Conservation (phyloP, 805 yeast genomes). For the Nakazawaea laoshanensis region DNA sequence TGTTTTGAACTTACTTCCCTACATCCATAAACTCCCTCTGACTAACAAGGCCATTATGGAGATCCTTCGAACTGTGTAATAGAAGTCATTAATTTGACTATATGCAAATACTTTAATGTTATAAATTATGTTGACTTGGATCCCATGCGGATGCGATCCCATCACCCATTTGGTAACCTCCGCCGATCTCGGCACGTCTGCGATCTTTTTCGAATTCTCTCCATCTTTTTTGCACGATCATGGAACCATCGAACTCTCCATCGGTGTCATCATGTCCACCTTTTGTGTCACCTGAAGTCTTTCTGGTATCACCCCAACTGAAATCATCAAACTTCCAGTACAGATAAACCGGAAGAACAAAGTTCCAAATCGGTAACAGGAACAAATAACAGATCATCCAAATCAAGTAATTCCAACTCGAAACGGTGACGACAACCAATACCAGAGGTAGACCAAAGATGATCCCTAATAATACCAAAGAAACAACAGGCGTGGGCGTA, state of each 20-base stretch:
- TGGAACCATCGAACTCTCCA: constrained; percentile 88
- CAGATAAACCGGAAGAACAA: constrained; percentile 77
- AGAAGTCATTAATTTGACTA: background rate
- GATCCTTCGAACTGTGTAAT: constrained; percentile 13
- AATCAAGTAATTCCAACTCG: constrained; percentile 58
- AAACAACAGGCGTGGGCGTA: constrained; percentile 67
- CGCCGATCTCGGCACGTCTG: constrained; percentile 6
- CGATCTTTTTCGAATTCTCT: constrained; percentile 80
- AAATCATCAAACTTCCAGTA: constrained; percentile 95
- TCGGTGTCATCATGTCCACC: constrained; percentile 58
- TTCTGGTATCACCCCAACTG: constrained; percentile 93
- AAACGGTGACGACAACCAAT: constrained; percentile 72
- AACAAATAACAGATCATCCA: constrained; percentile 75
- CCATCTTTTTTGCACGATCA: constrained; percentile 90
- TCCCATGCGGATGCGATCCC: constrained; percentile 1
- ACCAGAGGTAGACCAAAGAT: constrained; percentile 83
- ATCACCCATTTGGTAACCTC: constrained; percentile 1
- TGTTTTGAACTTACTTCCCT: too few species aligned
- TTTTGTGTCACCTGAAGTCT: constrained; percentile 63
- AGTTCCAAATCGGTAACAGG: constrained; percentile 93
- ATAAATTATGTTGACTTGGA: constrained; percentile 1
- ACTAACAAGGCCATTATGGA: too few species aligned
- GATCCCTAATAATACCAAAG: constrained; percentile 67
- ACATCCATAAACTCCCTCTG: too few species aligned
- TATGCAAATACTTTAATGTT: background rate